These are phyloP conservation scores for Keithomyces neogunnii DNA, from an alignment of 2,329 filamentous ascomycete species.

Conservation along the genomic window DNA sequence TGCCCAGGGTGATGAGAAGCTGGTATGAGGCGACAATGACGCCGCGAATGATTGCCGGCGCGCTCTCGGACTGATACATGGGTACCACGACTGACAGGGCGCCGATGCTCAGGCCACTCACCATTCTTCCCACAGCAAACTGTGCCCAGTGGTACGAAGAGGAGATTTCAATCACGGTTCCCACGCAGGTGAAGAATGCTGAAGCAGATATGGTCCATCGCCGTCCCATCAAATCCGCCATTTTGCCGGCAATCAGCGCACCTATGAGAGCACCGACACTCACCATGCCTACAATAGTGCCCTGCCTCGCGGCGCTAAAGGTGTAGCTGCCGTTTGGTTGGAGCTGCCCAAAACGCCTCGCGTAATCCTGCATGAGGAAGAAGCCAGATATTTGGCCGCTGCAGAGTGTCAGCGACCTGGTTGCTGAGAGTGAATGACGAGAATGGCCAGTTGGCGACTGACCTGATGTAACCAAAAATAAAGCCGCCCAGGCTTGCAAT, in stretches of 20 bases:
- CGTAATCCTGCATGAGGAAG: constrained; percentile 51
- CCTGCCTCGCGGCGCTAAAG: constrained; percentile 52
- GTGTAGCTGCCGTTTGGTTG: constrained; percentile 27
- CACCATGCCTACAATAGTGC: constrained; percentile 53
- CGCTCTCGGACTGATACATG: constrained; percentile 62
- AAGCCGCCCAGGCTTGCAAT: constrained; percentile 48
- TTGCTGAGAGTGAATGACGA: background rate
- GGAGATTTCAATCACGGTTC: constrained; percentile 55
- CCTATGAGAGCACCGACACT: constrained; percentile 52
- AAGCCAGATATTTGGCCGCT: constrained; percentile 55
- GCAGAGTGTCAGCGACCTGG: constrained; percentile 1
- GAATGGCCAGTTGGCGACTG: constrained; percentile 34
- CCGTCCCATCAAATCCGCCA: constrained; percentile 55
- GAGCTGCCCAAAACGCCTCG: constrained; percentile 41
- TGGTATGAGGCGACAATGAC: constrained; percentile 58
- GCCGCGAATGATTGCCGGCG: constrained; percentile 55
- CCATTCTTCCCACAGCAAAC: constrained; percentile 54
- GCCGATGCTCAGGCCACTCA: constrained; percentile 60
- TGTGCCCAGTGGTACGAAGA: constrained; percentile 51
- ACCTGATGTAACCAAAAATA: constrained; percentile 51
- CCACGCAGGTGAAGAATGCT: constrained; percentile 54
- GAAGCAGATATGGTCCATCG: constrained; percentile 53
- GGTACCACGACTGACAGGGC: constrained; percentile 55
- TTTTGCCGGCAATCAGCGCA: constrained; percentile 47
- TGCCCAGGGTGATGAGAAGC: constrained; percentile 61